phyloP scores from a whole-genome alignment of 192 early-diverging fungal genomes.

The Pilaira anomala region DNA sequence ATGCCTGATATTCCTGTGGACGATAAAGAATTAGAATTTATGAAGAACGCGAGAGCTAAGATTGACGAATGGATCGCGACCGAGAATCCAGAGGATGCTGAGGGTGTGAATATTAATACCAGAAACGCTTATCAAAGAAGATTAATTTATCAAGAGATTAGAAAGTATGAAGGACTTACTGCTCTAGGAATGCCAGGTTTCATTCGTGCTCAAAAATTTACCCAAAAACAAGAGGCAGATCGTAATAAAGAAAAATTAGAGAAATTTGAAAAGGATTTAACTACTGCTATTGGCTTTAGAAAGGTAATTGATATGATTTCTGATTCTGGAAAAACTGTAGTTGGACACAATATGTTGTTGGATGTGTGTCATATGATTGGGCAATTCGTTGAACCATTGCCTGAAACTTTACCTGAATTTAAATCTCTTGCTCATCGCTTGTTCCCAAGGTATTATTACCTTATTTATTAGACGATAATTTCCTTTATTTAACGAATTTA shows the following conservation, averaged over 20 bases:
- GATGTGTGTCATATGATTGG: conserved; percentile 78
- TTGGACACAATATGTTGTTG: conserved; percentile 91
- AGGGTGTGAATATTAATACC: conserved; percentile 37
- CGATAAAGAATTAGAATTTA: conserved; percentile 45
- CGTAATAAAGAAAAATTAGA: conserved; percentile 15
- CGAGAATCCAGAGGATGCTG: conserved; percentile 39
- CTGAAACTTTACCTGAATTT: conserved; percentile 62
- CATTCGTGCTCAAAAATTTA: conserved; percentile 14
- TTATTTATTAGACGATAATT: not conserved
- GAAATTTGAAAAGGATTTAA: conserved; percentile 24
- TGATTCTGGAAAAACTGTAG: conserved; percentile 69
- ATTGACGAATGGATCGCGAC: conserved; percentile 42
- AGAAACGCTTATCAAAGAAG: conserved; percentile 49
- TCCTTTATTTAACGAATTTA: not conserved
- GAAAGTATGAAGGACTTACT: conserved; percentile 33
- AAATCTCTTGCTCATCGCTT: conserved; percentile 56
- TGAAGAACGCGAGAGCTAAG: conserved; percentile 33
- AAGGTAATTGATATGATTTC: conserved; percentile 78
- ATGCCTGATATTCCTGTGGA: conserved; percentile 48
- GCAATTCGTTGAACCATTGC: conserved; percentile 72
- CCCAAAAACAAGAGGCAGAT: conserved; percentile 17
- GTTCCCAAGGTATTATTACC: conserved; percentile 52
- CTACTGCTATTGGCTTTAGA: conserved; percentile 53
- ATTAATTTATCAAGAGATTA: conserved; percentile 62
- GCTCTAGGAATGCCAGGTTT: conserved; percentile 28